These are phyloP conservation scores for Madurella fahalii DNA, from an alignment of 2,329 filamentous ascomycete species.

Conservation along the genomic window DNA sequence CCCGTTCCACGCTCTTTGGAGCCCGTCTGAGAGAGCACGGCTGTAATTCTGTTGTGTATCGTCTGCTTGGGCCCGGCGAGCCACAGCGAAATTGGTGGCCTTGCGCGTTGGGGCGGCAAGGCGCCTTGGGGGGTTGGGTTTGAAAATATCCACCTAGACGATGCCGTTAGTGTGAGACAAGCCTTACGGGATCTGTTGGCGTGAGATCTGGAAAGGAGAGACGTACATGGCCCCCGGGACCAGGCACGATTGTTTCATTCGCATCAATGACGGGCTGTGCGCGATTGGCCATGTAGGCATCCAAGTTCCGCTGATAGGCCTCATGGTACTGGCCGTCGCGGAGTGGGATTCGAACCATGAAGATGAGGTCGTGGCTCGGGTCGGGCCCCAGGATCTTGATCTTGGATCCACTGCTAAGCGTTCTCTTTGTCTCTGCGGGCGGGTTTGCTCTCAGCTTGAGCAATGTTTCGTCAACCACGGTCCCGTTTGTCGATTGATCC, in stretches of 20 bases:
- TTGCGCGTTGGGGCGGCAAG: background rate
- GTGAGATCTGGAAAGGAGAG: background rate
- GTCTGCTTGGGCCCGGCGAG: slow-evolving; percentile 7
- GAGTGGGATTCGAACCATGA: slow-evolving; percentile 79
- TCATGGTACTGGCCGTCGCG: slow-evolving; percentile 62
- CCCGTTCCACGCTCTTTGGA: slow-evolving; percentile 71
- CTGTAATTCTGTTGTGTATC: slow-evolving; percentile 29
- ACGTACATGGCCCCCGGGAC: slow-evolving; percentile 45
- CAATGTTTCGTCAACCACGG: slow-evolving; percentile 71
- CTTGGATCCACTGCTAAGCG: slow-evolving; percentile 67
- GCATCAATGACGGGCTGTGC: slow-evolving; percentile 31
- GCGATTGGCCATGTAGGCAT: slow-evolving; percentile 55
- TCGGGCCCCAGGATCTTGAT: slow-evolving; percentile 63
- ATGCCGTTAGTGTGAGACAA: slow-evolving; percentile 5
- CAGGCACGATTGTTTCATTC: slow-evolving; percentile 45
- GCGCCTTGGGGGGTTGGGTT: slow-evolving; percentile 8
- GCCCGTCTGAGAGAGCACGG: slow-evolving; percentile 31
- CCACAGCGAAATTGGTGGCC: slow-evolving; percentile 4
- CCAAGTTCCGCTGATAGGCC: slow-evolving; percentile 65
- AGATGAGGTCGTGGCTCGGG: slow-evolving; percentile 60
- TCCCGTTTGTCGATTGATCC: slow-evolving; percentile 94
- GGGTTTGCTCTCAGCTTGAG: slow-evolving; percentile 45
- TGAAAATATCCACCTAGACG: slow-evolving; percentile 27
- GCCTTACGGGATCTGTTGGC: background rate
- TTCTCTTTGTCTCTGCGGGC: slow-evolving; percentile 47